phyloP scores from a whole-genome alignment of 78 protist genomes.

The Bigelowiella natans region DNA sequence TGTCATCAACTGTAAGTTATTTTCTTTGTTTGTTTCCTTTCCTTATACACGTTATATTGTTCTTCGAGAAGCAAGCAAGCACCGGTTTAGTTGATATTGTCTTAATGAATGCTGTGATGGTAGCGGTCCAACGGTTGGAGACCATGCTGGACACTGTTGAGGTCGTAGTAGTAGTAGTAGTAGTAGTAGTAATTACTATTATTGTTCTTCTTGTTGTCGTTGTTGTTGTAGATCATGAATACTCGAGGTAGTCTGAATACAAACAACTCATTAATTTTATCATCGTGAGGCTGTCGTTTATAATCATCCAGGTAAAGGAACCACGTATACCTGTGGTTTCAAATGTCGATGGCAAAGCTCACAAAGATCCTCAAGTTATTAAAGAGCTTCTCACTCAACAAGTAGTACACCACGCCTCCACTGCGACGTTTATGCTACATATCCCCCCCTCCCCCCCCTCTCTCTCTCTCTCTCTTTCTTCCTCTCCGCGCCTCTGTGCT shows the following conservation, averaged over 20 bases:
- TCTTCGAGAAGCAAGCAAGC: no score
- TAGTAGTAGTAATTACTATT: background rate
- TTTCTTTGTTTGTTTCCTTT: no score
- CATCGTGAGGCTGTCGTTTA: no score
- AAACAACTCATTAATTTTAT: no score
- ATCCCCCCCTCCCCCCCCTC: background rate
- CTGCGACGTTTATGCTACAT: no score
- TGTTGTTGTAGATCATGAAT: background rate
- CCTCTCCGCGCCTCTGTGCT: background rate
- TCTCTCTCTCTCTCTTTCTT: background rate
- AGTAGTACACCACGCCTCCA: no score
- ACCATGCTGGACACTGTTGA: background rate
- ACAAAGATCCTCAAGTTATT: constrained; percentile 21
- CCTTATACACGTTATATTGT: no score
- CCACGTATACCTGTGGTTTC: constrained; percentile 39
- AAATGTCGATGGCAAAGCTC: constrained; percentile 34
- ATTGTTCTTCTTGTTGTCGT: background rate
- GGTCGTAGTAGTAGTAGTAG: no score
- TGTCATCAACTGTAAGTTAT: no score
- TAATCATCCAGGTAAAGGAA: no score
- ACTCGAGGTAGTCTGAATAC: background rate
- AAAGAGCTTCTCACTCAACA: constrained; percentile 19
- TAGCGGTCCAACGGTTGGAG: constrained; percentile 7
- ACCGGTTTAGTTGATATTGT: no score
- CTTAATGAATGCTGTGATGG: no score